A percentile compares a stretch with the other conserved stretches of the same genome.
Evolutionary conservation across 2,329 filamentous ascomycete genomes (phyloP).

Genomic region (Ophiocordyceps unilateralis): DNA sequence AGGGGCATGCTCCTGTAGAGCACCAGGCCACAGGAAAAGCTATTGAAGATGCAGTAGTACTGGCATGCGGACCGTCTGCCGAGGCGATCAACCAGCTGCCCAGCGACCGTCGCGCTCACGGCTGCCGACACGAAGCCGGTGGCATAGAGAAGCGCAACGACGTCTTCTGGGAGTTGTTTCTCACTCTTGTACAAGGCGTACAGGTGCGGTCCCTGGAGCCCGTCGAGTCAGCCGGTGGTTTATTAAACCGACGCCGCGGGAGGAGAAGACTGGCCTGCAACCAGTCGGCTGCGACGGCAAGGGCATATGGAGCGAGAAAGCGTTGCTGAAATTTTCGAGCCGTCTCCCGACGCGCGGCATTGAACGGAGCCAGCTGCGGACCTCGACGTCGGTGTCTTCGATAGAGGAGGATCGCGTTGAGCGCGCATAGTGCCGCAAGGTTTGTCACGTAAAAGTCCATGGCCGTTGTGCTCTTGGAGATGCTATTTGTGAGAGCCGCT

Average conservation of each 20-base stretch:
- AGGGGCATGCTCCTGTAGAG: constrained; percentile 22
- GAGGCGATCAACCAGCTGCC: constrained; percentile 21
- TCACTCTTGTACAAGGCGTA: constrained; percentile 35
- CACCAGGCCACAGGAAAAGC: constrained; percentile 32
- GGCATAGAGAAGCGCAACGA: constrained; percentile 26
- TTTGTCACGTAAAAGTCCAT: constrained; percentile 4
- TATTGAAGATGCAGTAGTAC: constrained; percentile 34
- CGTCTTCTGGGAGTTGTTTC: constrained; percentile 24
- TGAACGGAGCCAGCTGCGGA: not conserved
- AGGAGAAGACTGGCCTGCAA: not conserved
- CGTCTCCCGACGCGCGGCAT: not conserved
- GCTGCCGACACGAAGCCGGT: constrained; percentile 31
- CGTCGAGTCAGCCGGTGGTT: not conserved
- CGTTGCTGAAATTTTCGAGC: not conserved
- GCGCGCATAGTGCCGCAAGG: not conserved
- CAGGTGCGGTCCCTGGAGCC: constrained; percentile 26
- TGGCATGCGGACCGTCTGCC: constrained; percentile 34
- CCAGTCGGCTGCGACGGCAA: not conserved
- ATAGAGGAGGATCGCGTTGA: not conserved
- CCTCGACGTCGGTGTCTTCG: not conserved
- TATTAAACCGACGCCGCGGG: not conserved
- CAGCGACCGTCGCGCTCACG: constrained; percentile 23
- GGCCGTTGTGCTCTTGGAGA: not conserved
- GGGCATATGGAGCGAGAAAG: not conserved
- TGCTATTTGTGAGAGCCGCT: too few relatives aligned